Evolutionary conservation across 345 rosid genomes (phyloP).

Genomic region (Limnanthes douglasii): DNA sequence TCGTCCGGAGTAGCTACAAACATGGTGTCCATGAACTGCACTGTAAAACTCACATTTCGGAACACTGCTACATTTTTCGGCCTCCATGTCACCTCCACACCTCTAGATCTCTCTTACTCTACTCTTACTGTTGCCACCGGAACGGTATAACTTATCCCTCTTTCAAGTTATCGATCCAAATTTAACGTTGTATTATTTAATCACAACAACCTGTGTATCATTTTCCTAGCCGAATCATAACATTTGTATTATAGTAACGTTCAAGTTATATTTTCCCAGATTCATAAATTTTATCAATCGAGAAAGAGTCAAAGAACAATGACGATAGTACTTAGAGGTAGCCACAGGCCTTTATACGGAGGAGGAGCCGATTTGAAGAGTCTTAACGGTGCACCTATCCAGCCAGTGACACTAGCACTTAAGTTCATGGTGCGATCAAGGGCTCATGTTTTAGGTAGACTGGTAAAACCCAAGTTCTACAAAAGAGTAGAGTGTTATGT

Average conservation of each 20-base stretch:
- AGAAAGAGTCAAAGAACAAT: slow-evolving; percentile 48
- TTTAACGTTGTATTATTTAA: no score
- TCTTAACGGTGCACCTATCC: slow-evolving; percentile 26
- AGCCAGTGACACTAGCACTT: slow-evolving; percentile 35
- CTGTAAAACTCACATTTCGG: slow-evolving; percentile 34
- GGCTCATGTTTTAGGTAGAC: slow-evolving; percentile 41
- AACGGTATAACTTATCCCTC: slow-evolving; percentile 16
- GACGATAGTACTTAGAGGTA: slow-evolving; percentile 23
- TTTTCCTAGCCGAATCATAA: neutral
- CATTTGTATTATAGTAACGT: no score
- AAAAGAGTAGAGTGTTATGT: slow-evolving; percentile 29
- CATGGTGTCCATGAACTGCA: slow-evolving; percentile 53
- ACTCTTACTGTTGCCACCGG: slow-evolving; percentile 51
- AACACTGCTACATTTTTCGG: slow-evolving; percentile 57
- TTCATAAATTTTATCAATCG: slow-evolving; percentile 34
- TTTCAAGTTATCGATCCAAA: neutral
- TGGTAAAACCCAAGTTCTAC: slow-evolving; percentile 44
- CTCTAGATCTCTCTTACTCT: slow-evolving; percentile 40
- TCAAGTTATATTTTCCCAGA: slow-evolving; percentile 18
- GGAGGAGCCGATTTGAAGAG: slow-evolving; percentile 48
- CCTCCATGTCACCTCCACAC: slow-evolving; percentile 47
- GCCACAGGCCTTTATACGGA: slow-evolving; percentile 37
- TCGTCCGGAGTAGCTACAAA: slow-evolving; percentile 46
- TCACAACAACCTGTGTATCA: no score
- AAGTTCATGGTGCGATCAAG: slow-evolving; percentile 37